Percentiles rank a stretch among this genome's conserved stretches.
phyloP scores from a whole-genome alignment of 1,284 basidiomycete genomes.

The Phellopilus nigrolimitatus region DNA sequence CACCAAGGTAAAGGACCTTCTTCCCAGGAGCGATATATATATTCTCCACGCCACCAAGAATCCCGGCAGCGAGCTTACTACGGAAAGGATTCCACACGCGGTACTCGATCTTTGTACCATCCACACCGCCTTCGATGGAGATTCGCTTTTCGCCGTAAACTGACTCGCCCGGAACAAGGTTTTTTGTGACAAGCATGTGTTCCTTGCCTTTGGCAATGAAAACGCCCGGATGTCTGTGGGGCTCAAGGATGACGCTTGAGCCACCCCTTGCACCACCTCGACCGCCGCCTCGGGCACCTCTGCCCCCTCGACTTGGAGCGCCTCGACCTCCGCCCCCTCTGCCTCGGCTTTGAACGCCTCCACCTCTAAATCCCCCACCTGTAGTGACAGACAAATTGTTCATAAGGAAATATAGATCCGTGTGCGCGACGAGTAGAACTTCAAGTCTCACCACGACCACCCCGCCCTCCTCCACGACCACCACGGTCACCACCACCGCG shows the following conservation, averaged over 20 bases:
- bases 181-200: slow-evolving; percentile 95
- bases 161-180: slow-evolving; percentile 94
- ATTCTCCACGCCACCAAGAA: slow-evolving; percentile 91
- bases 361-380: slow-evolving; percentile 33
- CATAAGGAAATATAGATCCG: slow-evolving; percentile 1
- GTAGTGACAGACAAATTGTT: slow-evolving; percentile 13
- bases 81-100: slow-evolving; percentile 99
- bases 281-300: slow-evolving; percentile 47
- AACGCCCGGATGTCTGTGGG: slow-evolving; percentile 91
- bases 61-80: slow-evolving; percentile 94
- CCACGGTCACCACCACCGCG: slow-evolving; percentile 29
- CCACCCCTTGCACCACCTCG: slow-evolving; percentile 73
- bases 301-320: slow-evolving; percentile 43
- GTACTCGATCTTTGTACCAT: slow-evolving; percentile 92
- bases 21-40: slow-evolving; percentile 93
- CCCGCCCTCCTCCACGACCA: slow-evolving; percentile 31
- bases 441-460: slow-evolving; percentile 17
- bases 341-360: slow-evolving; percentile 29
- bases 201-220: slow-evolving; percentile 97
- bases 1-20: slow-evolving; percentile 97
- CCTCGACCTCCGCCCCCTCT: slow-evolving; percentile 40
- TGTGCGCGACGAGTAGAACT: slow-evolving; percentile 18
- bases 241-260: slow-evolving; percentile 87
- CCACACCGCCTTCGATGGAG: slow-evolving; percentile 71
- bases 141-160: slow-evolving; percentile 99